Percentiles rank a stretch among this genome's conserved stretches.
These are phyloP conservation scores for Clathrospora elynae DNA, from an alignment of 2,329 filamentous ascomycete species.

Conservation along the genomic window DNA sequence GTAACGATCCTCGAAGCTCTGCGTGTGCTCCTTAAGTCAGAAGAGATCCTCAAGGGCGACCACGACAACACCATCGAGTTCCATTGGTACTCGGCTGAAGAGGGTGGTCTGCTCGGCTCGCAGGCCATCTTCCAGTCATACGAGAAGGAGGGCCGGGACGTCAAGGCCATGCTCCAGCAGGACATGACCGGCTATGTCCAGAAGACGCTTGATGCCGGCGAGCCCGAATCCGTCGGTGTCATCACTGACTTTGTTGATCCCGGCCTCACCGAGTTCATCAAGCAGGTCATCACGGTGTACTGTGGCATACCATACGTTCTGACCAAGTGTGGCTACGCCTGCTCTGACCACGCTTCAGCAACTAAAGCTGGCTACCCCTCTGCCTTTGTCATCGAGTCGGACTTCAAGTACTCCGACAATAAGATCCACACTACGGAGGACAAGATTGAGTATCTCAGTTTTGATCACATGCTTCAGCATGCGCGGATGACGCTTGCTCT, in stretches of 20 bases:
- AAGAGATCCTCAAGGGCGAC: constrained; percentile 71
- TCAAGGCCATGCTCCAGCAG: constrained; percentile 97
- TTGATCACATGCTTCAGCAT: constrained; percentile 92
- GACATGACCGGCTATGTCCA: constrained; percentile 89
- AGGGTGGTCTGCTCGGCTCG: constrained; percentile 83
- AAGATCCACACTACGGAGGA: constrained; percentile 75
- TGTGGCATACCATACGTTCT: constrained; percentile 85
- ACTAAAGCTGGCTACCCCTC: constrained; percentile 75
- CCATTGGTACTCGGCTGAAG: constrained; percentile 93
- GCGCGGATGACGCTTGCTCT: constrained; percentile 82
- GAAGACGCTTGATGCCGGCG: constrained; percentile 79
- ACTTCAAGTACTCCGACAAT: constrained; percentile 67
- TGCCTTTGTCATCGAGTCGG: constrained; percentile 76
- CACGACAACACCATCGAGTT: constrained; percentile 90
- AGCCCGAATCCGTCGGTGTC: constrained; percentile 84
- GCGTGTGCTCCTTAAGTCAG: constrained; percentile 75
- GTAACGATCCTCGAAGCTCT: constrained; percentile 95
- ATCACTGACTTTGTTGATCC: constrained; percentile 90
- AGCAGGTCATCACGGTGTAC: constrained; percentile 83
- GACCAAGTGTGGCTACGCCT: constrained; percentile 88
- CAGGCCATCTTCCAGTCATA: constrained; percentile 89
- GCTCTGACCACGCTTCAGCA: constrained; percentile 75
- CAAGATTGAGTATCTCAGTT: constrained; percentile 72
- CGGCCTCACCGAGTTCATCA: constrained; percentile 85
- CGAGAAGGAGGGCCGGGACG: constrained; percentile 70